These are phyloP conservation scores for Kazachstania psychrophila DNA, from an alignment of 805 yeast genomes.

Conservation along the genomic window DNA sequence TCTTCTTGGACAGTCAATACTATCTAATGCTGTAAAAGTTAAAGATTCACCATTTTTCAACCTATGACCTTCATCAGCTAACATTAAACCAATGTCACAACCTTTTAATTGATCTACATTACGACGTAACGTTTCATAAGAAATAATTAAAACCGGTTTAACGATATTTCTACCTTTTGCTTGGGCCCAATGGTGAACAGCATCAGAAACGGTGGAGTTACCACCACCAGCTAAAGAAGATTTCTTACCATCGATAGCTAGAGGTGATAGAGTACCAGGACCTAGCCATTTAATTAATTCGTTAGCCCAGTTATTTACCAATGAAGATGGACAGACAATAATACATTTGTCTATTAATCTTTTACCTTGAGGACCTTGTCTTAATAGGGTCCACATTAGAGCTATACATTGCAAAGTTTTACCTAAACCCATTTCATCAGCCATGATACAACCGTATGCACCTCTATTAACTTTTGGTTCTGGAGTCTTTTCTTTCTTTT, in stretches of 20 bases:
- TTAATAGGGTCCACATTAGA: slow-evolving; percentile 82
- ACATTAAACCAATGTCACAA: slow-evolving; percentile 74
- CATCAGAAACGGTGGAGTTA: slow-evolving; percentile 49
- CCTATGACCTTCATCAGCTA: slow-evolving; percentile 83
- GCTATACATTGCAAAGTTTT: slow-evolving; percentile 85
- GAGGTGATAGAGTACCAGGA: slow-evolving; percentile 74
- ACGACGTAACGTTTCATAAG: slow-evolving; percentile 86
- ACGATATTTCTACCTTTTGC: slow-evolving; percentile 85
- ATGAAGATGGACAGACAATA: slow-evolving; percentile 89
- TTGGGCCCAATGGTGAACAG: slow-evolving; percentile 73
- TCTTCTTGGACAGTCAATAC: slow-evolving; percentile 77
- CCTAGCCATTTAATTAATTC: slow-evolving; percentile 94
- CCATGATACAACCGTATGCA: slow-evolving; percentile 96
- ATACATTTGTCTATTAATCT: slow-evolving; percentile 81
- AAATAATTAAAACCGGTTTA: slow-evolving; percentile 85
- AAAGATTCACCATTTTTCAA: slow-evolving; percentile 83
- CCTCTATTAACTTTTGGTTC: slow-evolving; percentile 40
- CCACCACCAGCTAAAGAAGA: slow-evolving; percentile 40
- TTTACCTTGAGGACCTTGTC: slow-evolving; percentile 76
- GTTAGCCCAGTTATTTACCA: slow-evolving; percentile 95
- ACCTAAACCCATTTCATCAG: slow-evolving; percentile 95
- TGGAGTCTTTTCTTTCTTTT: neutral
- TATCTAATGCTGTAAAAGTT: slow-evolving; percentile 78
- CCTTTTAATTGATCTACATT: slow-evolving; percentile 67
- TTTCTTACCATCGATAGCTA: slow-evolving; percentile 87